phyloP scores from a whole-genome alignment of 176 grass and related monocot genomes.

The Guadua angustifolia region DNA sequence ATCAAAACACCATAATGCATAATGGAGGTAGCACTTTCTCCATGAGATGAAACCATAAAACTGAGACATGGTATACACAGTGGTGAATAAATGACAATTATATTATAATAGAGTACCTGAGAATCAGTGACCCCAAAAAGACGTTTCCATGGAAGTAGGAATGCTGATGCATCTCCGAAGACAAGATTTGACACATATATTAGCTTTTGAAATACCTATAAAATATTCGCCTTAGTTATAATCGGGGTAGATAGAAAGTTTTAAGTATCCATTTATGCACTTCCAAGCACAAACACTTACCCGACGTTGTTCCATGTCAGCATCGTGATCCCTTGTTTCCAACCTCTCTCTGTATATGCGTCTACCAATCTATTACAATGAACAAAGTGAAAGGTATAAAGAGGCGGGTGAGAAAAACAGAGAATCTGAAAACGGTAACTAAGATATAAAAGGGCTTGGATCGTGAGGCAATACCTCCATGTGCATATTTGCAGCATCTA shows the following conservation, averaged over 20 bases:
- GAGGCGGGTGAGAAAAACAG: conserved; percentile 16
- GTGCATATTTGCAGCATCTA: conserved; percentile 94
- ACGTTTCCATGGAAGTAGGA: conserved; percentile 98
- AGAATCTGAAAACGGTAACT: conserved; percentile 5
- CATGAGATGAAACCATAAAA: conserved; percentile 30
- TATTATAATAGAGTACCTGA: conserved; percentile 71
- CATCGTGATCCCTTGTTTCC: conserved; percentile 77
- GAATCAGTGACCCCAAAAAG: conserved; percentile 95
- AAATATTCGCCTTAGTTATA: conserved; percentile 46
- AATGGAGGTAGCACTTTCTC: background rate
- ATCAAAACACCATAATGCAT: background rate
- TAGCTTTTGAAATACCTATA: conserved; percentile 92
- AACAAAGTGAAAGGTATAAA: conserved; percentile 45
- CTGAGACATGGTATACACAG: conserved; percentile 7
- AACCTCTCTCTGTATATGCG: conserved; percentile 84
- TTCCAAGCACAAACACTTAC: conserved; percentile 55
- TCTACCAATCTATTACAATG: conserved; percentile 78
- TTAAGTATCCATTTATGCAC: conserved; percentile 29
- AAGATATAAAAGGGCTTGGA: conserved; percentile 38
- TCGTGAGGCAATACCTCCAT: conserved; percentile 69
- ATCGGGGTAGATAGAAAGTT: conserved; percentile 22
- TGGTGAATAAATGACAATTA: background rate
- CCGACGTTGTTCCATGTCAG: conserved; percentile 73
- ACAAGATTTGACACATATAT: conserved; percentile 99
- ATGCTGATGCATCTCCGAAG: conserved; percentile 85